These are phyloP conservation scores for Sclerotinia subarctica DNA, from an alignment of 2,329 filamentous ascomycete species.

Conservation along the genomic window DNA sequence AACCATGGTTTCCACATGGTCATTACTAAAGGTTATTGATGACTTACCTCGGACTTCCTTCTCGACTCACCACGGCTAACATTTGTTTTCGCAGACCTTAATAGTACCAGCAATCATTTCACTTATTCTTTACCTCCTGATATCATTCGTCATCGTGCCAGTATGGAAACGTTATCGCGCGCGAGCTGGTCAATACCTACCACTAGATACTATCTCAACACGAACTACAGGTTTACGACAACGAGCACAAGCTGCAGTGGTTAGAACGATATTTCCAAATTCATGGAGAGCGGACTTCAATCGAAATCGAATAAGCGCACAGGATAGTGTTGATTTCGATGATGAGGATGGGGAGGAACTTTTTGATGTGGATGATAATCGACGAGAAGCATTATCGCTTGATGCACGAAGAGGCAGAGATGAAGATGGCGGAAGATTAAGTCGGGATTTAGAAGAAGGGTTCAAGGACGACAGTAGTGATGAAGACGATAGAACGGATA, in stretches of 20 bases:
- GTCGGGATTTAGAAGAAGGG: constrained; percentile 73
- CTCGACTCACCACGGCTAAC: constrained; percentile 6
- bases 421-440: constrained; percentile 60
- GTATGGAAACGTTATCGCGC: constrained; percentile 66
- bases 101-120: constrained; percentile 69
- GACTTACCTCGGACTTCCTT: background rate
- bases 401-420: constrained; percentile 40
- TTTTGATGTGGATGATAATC: constrained; percentile 52
- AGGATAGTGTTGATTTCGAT: constrained; percentile 53
- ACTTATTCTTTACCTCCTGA: constrained; percentile 62
- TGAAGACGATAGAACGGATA: constrained; percentile 39
- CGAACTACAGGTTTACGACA: constrained; percentile 54
- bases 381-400: constrained; percentile 43
- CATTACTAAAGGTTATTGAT: constrained; percentile 35
- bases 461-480: constrained; percentile 73
- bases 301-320: constrained; percentile 42
- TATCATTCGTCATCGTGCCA: constrained; percentile 64
- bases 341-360: constrained; percentile 70
- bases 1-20: constrained; percentile 33
- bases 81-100: constrained; percentile 54
- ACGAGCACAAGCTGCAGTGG: constrained; percentile 46
- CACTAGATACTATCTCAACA: constrained; percentile 60
- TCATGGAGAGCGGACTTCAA: constrained; percentile 48
- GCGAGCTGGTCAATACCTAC: constrained; percentile 72
- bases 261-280: constrained; percentile 45